Percentiles rank a stretch among this genome's conserved stretches.
phyloP scores from a whole-genome alignment of 2,329 filamentous ascomycete species.

The Pseudogymnoascus sp. region DNA sequence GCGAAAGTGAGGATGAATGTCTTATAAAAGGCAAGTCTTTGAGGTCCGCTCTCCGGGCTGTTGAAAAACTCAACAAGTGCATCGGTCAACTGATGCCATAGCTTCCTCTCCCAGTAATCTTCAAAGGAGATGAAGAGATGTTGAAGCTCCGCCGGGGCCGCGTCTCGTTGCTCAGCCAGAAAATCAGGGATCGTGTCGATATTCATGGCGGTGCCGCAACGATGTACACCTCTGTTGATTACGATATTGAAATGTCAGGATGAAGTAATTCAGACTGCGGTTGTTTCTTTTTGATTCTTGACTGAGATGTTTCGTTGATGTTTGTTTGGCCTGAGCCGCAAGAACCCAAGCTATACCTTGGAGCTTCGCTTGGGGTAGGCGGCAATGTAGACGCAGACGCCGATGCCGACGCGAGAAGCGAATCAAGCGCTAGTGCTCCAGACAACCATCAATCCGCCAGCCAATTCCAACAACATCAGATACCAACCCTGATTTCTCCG shows the following conservation, averaged over 20 bases:
- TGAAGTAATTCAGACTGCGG: background rate
- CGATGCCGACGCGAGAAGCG: slow-evolving; percentile 8
- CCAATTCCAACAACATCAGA: slow-evolving; percentile 1
- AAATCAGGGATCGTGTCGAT: slow-evolving; percentile 85
- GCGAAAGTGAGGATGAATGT: slow-evolving; percentile 93
- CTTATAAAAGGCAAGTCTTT: slow-evolving; percentile 87
- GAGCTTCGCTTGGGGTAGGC: slow-evolving; percentile 10
- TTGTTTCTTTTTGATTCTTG: background rate
- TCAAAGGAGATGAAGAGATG: slow-evolving; percentile 85
- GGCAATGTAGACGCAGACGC: background rate
- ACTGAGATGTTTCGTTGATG: background rate
- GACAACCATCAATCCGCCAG: background rate
- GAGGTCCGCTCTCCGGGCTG: slow-evolving; percentile 67
- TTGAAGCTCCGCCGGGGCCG: slow-evolving; percentile 80
- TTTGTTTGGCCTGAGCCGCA: slow-evolving; percentile 3
- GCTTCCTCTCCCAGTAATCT: slow-evolving; percentile 94
- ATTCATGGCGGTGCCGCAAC: slow-evolving; percentile 53
- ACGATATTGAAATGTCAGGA: background rate
- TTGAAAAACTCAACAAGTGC: slow-evolving; percentile 82
- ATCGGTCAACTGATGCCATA: slow-evolving; percentile 98
- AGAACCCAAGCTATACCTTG: slow-evolving; percentile 10
- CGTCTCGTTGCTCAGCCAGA: slow-evolving; percentile 80
- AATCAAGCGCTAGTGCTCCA: slow-evolving; percentile 11
- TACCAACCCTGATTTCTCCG: slow-evolving; percentile 15
- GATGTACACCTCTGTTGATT: background rate